Evolutionary conservation across 202 grass and related monocot genomes (phyloP).

Genomic region (Dendrocalamus latiflorus): DNA sequence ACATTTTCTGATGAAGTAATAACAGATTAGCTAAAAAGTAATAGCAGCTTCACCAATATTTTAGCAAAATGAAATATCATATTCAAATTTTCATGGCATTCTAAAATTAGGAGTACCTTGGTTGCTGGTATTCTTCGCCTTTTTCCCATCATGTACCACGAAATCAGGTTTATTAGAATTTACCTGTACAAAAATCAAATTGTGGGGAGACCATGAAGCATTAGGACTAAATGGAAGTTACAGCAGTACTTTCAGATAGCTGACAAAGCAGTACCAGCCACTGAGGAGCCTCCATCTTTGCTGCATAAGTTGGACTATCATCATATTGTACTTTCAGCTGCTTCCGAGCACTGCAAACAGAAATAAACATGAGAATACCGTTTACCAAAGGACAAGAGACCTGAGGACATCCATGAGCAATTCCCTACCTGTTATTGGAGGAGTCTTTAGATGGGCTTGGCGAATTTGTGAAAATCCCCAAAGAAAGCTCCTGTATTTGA

Average conservation of each 20-base stretch:
- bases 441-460: constrained; percentile 11
- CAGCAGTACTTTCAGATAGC: neutral
- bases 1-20: constrained; percentile 32
- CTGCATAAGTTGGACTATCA: neutral
- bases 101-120: constrained; percentile 40
- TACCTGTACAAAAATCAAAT: constrained; percentile 22
- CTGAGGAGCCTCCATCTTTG: constrained; percentile 10
- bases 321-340: constrained; percentile 30
- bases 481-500: constrained; percentile 28
- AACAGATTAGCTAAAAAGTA: neutral
- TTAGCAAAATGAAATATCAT: neutral
- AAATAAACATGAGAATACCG: constrained; percentile 4
- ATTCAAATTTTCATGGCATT: neutral
- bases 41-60: neutral
- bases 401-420: neutral
- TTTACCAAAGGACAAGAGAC: neutral
- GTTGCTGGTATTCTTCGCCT: neutral
- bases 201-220: neutral
- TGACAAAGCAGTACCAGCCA: constrained; percentile 38
- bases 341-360: constrained; percentile 22
- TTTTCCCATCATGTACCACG: constrained; percentile 13
- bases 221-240: neutral
- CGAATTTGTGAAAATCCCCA: neutral
- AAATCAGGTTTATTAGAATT: constrained; percentile 11
- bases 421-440: constrained; percentile 27